A percentile compares a stretch with the other conserved stretches of the same genome.
Evolutionary conservation across 345 rosid species (phyloP).

Genomic region (Salix dunnii): DNA sequence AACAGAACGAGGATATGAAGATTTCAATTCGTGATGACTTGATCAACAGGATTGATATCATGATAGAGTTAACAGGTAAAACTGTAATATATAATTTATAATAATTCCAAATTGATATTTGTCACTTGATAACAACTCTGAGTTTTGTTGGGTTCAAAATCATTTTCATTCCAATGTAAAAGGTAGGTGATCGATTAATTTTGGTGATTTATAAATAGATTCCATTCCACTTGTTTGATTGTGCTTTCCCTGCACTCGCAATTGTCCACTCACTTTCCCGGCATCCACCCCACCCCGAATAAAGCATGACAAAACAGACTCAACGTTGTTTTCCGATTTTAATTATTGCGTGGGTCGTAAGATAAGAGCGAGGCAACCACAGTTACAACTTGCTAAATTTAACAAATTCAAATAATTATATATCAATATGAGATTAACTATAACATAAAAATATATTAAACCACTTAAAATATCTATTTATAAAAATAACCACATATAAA

Average conservation of each 20-base stretch:
- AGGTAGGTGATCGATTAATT: neutral
- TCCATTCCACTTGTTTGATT: neutral
- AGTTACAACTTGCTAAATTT: neutral
- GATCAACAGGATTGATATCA: too few species aligned
- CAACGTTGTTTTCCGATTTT: neutral
- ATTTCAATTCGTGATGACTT: too few species aligned
- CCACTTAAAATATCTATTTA: too few species aligned
- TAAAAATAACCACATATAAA: too few species aligned
- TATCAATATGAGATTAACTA: too few species aligned
- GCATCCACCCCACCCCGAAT: neutral
- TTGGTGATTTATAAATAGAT: neutral
- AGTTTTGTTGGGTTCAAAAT: neutral
- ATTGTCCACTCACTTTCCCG: neutral
- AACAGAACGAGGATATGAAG: too few species aligned
- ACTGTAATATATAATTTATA: too few species aligned
- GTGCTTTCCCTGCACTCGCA: neutral
- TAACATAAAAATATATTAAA: too few species aligned
- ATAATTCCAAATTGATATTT: too few species aligned
- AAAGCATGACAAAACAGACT: neutral
- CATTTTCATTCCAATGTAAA: neutral
- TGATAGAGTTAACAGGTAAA: too few species aligned
- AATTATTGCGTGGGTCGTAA: neutral
- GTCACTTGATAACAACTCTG: neutral
- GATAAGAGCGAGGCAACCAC: neutral
- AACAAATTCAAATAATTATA: too few species aligned